These are phyloP conservation scores for Zymoseptoria pseudotritici DNA, from an alignment of 2,329 filamentous ascomycete genomes.

Conservation along the genomic window DNA sequence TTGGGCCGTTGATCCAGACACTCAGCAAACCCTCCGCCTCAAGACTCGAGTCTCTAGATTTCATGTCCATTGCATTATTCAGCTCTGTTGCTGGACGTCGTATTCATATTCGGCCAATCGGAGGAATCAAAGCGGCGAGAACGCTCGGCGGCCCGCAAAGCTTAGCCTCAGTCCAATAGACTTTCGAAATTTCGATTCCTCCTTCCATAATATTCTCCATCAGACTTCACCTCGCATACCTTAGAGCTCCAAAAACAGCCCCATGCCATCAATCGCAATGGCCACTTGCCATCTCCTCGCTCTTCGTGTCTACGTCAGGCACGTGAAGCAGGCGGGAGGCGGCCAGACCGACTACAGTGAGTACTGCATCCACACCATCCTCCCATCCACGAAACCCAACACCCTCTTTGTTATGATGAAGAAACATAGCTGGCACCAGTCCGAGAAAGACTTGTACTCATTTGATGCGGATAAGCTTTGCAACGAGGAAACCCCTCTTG, in stretches of 20 bases:
- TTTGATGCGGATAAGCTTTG: slow-evolving; percentile 1
- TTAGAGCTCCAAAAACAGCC: not conserved
- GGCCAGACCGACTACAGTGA: not conserved
- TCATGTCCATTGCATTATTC: not conserved
- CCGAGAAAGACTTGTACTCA: not conserved
- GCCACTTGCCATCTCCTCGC: not conserved
- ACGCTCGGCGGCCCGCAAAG: not conserved
- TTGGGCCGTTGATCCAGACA: not conserved
- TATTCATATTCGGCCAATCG: not conserved
- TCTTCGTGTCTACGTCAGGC: not conserved
- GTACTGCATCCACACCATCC: not conserved
- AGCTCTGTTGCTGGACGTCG: not conserved
- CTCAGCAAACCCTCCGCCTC: not conserved
- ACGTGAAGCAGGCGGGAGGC: not conserved
- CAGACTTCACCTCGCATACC: not conserved
- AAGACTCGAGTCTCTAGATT: not conserved
- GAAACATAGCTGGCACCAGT: slow-evolving; percentile 1
- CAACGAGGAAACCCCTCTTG: slow-evolving; percentile 1
- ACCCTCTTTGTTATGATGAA: not conserved
- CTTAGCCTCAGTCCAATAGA: not conserved
- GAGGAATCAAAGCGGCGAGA: not conserved
- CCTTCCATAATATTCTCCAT: too few relatives aligned
- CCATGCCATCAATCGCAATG: not conserved
- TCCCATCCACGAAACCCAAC: not conserved
- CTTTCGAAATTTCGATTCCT: not conserved